Base-by-base conservation (phyloP, 2,329 filamentous ascomycete genomes). In the Fusarium chlamydosporum region DNA sequence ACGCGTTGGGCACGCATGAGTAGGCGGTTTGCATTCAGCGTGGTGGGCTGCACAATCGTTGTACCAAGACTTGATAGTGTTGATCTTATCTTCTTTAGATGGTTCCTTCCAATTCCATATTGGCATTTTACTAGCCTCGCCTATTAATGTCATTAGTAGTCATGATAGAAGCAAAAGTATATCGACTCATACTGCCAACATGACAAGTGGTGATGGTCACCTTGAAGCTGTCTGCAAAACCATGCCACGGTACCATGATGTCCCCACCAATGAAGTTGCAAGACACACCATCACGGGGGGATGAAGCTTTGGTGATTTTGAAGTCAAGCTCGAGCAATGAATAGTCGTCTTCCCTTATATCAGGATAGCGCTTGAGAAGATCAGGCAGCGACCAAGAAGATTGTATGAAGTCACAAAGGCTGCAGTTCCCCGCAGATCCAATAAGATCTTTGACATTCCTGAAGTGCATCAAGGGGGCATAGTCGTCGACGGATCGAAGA, bases 171-270 rank as follows among this genome's bases (percentile, higher is more conserved):
- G 29, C 4, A 16, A 18, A 11, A 6, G 8, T 2, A 16, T 10
- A 2, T 7, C 6, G 12, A 11, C 18, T 10, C 29, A 1, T 20
- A 57, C 47, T 37, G 9, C 31, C 47, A 20, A 13, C 4, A 11
- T 7, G 29, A 35, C 54, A 42, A 31, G 47, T 43, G 6, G n/a
- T 53, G 11, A 57, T 37, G 0, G 55, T 43, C 31, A 57, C 27
- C 4, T 31, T 53, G 6, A 57, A 57, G 10, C 10, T 31, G 11
- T 15, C 15, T 11, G 15, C 20, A 6, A 31, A 57, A 12, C 4
- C 37, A 43, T 57, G 15, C 23, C 37, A 57, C 13, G 29, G n/a
- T 10, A 12, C 55, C 18, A 23, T 7, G 1, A 57, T 33, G 4
- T 42, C 38, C 0, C 55, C 38, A 2, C 9, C 10, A 6, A 57